These are phyloP conservation scores for Rhynchospora tenuis DNA, from an alignment of 176 grass and related monocot species.

Conservation along the genomic window DNA sequence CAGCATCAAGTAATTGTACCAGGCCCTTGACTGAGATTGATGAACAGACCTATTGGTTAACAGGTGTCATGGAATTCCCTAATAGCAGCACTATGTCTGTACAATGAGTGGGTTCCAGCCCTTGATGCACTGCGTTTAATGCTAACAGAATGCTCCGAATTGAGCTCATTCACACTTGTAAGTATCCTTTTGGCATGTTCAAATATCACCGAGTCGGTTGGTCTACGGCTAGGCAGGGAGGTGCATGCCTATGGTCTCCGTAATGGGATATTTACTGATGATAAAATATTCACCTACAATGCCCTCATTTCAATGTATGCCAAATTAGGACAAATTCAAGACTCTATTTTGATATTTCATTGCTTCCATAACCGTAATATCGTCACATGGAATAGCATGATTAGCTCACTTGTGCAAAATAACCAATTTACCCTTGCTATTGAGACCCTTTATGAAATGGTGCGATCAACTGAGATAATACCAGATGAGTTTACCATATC, in stretches of 20 bases:
- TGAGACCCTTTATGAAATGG: conserved; percentile 47
- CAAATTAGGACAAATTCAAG: conserved; percentile 53
- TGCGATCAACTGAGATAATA: conserved; percentile 36
- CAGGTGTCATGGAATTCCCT: conserved; percentile 63
- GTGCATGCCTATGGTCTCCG: conserved; percentile 64
- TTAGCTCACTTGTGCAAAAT: conserved; percentile 62
- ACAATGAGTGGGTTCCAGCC: conserved; percentile 40
- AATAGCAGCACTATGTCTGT: conserved; percentile 63
- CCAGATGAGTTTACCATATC: conserved; percentile 71
- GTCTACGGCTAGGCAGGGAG: conserved; percentile 49
- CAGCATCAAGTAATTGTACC: background rate
- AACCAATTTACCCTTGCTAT: conserved; percentile 41
- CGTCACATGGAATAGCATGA: conserved; percentile 88
- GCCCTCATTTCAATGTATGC: conserved; percentile 86
- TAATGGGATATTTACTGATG: conserved; percentile 26
- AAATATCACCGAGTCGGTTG: conserved; percentile 26
- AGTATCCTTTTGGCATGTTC: conserved; percentile 72
- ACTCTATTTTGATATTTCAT: conserved; percentile 52
- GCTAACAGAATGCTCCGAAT: conserved; percentile 31
- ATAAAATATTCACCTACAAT: conserved; percentile 60
- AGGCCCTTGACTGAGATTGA: background rate
- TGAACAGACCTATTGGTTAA: background rate
- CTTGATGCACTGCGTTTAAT: conserved; percentile 47
- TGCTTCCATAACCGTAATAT: conserved; percentile 20
- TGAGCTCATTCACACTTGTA: conserved; percentile 80